phyloP scores from a whole-genome alignment of 495 filamentous ascomycete genomes.

The Aspergillus indologenus region DNA sequence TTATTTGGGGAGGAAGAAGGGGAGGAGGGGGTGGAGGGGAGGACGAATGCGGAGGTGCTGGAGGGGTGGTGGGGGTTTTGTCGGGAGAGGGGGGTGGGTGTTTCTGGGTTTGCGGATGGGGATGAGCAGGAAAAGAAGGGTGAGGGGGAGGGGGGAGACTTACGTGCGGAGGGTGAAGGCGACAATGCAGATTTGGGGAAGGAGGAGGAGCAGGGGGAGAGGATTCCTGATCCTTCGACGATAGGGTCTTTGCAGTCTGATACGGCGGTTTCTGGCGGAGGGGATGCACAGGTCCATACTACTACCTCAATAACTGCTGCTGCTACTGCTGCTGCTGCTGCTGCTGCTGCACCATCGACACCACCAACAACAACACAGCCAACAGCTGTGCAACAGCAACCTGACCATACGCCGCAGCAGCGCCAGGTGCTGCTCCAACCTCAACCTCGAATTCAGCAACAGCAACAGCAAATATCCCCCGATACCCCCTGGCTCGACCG shows the following conservation, averaged over 20 bases:
- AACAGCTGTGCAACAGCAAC: background rate
- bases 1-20: conserved; percentile 26
- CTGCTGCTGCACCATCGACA: too few relatives aligned
- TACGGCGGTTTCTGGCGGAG: too few relatives aligned
- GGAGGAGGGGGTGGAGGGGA: conserved; percentile 29
- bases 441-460: conserved; percentile 8
- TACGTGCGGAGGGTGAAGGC: background rate
- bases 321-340: too few relatives aligned
- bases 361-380: background rate
- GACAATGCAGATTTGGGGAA: too few relatives aligned
- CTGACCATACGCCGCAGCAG: background rate
- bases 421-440: background rate
- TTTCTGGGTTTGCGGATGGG: conserved; percentile 34
- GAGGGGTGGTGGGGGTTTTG: conserved; percentile 59
- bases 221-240: too few relatives aligned
- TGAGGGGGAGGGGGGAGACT: conserved; percentile 39
- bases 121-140: conserved; percentile 43
- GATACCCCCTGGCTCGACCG: conserved; percentile 54
- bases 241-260: too few relatives aligned
- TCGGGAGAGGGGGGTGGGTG: conserved; percentile 47
- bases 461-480: conserved; percentile 13
- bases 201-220: too few relatives aligned
- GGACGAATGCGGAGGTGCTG: conserved; percentile 70
- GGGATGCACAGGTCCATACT: too few relatives aligned
- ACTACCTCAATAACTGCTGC: too few relatives aligned